Evolutionary conservation across 2,329 filamentous ascomycete genomes (phyloP).

Genomic region (Thelonectria discophora): DNA sequence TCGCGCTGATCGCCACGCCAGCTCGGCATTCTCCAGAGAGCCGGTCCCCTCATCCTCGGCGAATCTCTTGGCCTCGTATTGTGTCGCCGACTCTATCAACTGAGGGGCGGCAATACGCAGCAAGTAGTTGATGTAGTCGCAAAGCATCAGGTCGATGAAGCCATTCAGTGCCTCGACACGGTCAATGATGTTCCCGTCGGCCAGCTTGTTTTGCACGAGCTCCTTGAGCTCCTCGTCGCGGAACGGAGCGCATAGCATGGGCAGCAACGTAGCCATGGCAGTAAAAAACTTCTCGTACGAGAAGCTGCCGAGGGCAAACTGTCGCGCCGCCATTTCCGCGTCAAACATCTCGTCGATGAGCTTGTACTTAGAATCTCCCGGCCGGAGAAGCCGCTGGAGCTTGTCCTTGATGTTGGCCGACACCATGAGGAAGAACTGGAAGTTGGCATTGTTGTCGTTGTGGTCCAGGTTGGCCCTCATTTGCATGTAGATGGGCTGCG

Average conservation of each 20-base stretch:
- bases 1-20: constrained; percentile 72
- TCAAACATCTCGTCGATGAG: constrained; percentile 81
- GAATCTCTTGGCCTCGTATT: constrained; percentile 80
- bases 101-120: constrained; percentile 75
- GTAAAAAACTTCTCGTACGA: constrained; percentile 84
- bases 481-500: constrained; percentile 62
- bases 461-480: constrained; percentile 72
- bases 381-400: constrained; percentile 74
- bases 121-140: constrained; percentile 85
- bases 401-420: constrained; percentile 76
- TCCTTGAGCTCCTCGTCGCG: constrained; percentile 79
- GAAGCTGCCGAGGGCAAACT: constrained; percentile 76
- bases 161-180: constrained; percentile 78
- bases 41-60: constrained; percentile 64
- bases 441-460: constrained; percentile 71
- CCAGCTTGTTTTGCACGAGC: constrained; percentile 69
- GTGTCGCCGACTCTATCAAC: constrained; percentile 74
- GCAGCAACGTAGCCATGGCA: constrained; percentile 78
- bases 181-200: constrained; percentile 73
- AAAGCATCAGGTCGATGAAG: constrained; percentile 79
- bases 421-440: constrained; percentile 74
- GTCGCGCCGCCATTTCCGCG: constrained; percentile 72
- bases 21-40: constrained; percentile 66
- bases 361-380: constrained; percentile 76
- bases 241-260: constrained; percentile 82